Conservation (phyloP, 768 basidiomycete genomes). For the Leccinum imitatum region DNA sequence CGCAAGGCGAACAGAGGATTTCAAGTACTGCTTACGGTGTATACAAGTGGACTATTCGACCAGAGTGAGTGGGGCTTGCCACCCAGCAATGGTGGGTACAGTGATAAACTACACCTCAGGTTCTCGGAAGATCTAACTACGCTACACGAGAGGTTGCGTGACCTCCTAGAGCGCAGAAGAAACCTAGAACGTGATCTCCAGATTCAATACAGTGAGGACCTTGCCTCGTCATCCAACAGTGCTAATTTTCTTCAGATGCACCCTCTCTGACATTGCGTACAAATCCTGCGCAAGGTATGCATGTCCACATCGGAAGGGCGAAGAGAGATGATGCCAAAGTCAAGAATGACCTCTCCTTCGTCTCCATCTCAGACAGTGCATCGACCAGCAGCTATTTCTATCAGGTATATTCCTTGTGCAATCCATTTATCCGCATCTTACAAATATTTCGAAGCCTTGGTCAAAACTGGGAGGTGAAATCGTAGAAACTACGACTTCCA, state of each 20-base stretch:
- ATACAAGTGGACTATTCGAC: conserved; percentile 60
- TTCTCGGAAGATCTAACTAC: conserved; percentile 55
- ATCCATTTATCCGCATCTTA: not conserved
- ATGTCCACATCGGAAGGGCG: conserved; percentile 65
- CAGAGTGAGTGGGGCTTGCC: conserved; percentile 46
- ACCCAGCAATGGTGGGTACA: not conserved
- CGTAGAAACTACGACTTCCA: conserved; percentile 50
- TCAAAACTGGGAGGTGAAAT: conserved; percentile 70
- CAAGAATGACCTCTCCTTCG: conserved; percentile 48
- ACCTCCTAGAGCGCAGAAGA: conserved; percentile 46
- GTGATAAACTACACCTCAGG: conserved; percentile 34
- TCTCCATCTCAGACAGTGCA: conserved; percentile 57
- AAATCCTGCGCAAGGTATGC: conserved; percentile 67
- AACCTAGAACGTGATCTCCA: conserved; percentile 57
- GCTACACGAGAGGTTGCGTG: conserved; percentile 49
- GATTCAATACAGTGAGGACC: conserved; percentile 47
- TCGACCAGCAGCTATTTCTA: conserved; percentile 71
- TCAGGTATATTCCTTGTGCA: conserved; percentile 39
- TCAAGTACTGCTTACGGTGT: conserved; percentile 30
- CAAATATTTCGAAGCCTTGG: conserved; percentile 56
- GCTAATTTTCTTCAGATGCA: conserved; percentile 45
- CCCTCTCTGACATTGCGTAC: conserved; percentile 74
- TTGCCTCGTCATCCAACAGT: not conserved
- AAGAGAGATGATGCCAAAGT: conserved; percentile 61
- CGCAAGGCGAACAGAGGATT: conserved; percentile 14